phyloP scores from a whole-genome alignment of 352 stramenopile species.

The Pythium brachiatum region DNA sequence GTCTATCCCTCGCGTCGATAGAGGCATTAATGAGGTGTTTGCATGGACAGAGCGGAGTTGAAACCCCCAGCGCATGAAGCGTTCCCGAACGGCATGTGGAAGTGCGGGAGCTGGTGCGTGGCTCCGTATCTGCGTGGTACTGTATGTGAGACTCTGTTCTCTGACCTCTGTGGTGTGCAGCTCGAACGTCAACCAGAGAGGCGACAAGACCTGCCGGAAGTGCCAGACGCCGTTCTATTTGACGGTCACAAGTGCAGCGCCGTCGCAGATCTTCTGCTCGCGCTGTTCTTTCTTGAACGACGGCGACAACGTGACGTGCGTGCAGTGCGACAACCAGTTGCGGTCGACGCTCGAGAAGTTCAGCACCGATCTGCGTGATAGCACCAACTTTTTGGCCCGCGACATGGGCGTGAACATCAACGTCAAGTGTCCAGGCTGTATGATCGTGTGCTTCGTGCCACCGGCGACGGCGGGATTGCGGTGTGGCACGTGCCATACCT shows the following conservation, averaged over 20 bases:
- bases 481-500: conserved; percentile 76
- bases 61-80: conserved; percentile 70
- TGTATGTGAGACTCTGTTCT: too few relatives aligned
- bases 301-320: conserved; percentile 58
- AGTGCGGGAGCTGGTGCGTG: conserved; percentile 65
- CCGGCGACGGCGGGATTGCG: conserved; percentile 74
- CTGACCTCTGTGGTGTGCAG: conserved; percentile 17
- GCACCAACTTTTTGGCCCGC: conserved; percentile 73
- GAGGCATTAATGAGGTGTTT: not conserved
- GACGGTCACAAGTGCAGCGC: conserved; percentile 57
- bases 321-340: conserved; percentile 73
- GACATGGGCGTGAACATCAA: conserved; percentile 86
- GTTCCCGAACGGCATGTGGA: conserved; percentile 64
- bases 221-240: conserved; percentile 66
- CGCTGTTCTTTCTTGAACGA: conserved; percentile 76
- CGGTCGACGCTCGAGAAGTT: conserved; percentile 78
- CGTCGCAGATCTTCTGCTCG: conserved; percentile 76
- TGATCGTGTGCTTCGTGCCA: conserved; percentile 69
- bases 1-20: not conserved
- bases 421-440: conserved; percentile 79
- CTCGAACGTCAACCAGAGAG: conserved; percentile 53
- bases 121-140: not conserved
- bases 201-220: conserved; percentile 53
- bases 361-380: conserved; percentile 65
- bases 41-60: conserved; percentile 39